These are phyloP conservation scores for Parmelia sp. DNA, from an alignment of 495 filamentous ascomycete genomes.

Conservation along the genomic window DNA sequence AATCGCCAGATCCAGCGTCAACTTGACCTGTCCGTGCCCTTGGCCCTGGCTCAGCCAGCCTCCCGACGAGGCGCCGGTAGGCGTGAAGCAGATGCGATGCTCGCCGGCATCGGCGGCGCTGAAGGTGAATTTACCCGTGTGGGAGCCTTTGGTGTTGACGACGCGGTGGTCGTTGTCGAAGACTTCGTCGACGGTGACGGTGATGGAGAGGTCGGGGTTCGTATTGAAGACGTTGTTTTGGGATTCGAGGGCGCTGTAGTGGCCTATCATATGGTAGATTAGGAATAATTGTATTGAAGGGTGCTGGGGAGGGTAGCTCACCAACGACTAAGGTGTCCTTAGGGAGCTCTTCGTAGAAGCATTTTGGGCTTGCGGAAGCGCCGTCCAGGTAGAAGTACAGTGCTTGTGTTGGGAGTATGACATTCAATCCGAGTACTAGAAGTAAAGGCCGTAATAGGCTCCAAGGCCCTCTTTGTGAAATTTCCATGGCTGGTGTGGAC, in stretches of 20 bases:
- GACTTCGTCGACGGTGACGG: slow-evolving; percentile 88
- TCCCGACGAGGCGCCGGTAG: slow-evolving; percentile 55
- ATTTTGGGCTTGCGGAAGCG: slow-evolving; percentile 66
- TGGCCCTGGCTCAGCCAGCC: slow-evolving; percentile 64
- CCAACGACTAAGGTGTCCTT: slow-evolving; percentile 96
- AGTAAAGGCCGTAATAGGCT: not conserved
- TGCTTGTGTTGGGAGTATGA: slow-evolving; percentile 60
- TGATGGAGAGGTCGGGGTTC: slow-evolving; percentile 69
- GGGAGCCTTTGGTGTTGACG: slow-evolving; percentile 71
- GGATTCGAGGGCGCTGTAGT: slow-evolving; percentile 77
- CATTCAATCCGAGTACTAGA: slow-evolving; percentile 20
- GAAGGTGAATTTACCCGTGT: slow-evolving; percentile 89
- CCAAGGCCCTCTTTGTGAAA: slow-evolving; percentile 6
- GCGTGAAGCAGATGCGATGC: slow-evolving; percentile 90
- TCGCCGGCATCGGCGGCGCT: slow-evolving; percentile 87
- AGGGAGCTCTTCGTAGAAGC: slow-evolving; percentile 97
- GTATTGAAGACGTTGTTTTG: slow-evolving; percentile 53
- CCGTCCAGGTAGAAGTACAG: slow-evolving; percentile 96
- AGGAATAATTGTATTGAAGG: not conserved
- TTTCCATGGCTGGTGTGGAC: slow-evolving; percentile 14
- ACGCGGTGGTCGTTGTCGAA: slow-evolving; percentile 99
- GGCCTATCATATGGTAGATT: slow-evolving; percentile 43
- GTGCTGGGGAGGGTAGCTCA: slow-evolving; percentile 33
- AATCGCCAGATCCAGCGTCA: slow-evolving; percentile 88
- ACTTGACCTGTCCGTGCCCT: slow-evolving; percentile 65